Conservation (phyloP, 1,284 basidiomycete species). For the Austroboletus rostrupii region DNA sequence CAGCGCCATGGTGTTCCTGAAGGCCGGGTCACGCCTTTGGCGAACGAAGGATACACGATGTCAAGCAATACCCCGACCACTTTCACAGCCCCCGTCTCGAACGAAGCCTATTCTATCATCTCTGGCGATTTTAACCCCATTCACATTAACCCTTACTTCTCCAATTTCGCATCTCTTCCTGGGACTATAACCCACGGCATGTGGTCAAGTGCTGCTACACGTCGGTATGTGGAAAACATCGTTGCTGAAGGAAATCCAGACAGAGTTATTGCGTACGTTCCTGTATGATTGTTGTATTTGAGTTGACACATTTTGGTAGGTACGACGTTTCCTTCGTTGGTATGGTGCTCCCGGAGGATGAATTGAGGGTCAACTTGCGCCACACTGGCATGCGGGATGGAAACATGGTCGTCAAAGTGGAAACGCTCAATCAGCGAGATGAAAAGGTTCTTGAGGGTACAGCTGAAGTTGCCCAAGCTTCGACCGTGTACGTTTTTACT, state of each 20-base stretch:
- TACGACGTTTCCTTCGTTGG: slow-evolving; percentile 93
- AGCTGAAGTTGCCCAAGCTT: slow-evolving; percentile 89
- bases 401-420: slow-evolving; percentile 88
- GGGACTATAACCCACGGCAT: slow-evolving; percentile 98
- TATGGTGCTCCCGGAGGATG: slow-evolving; percentile 95
- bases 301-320: slow-evolving; percentile 36
- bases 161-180: slow-evolving; percentile 89
- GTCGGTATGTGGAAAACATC: slow-evolving; percentile 90
- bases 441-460: slow-evolving; percentile 92
- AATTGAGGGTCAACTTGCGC: slow-evolving; percentile 83
- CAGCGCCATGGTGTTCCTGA: slow-evolving; percentile 84
- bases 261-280: slow-evolving; percentile 77
- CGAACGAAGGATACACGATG: slow-evolving; percentile 84
- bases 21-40: slow-evolving; percentile 73
- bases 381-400: slow-evolving; percentile 91
- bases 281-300: slow-evolving; percentile 2
- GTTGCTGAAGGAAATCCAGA: slow-evolving; percentile 92
- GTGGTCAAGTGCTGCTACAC: slow-evolving; percentile 94
- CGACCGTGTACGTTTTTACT: slow-evolving; percentile 96
- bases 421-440: slow-evolving; percentile 81
- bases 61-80: slow-evolving; percentile 54
- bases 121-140: slow-evolving; percentile 99
- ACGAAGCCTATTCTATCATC: slow-evolving; percentile 92
- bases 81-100: slow-evolving; percentile 81
- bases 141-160: slow-evolving; percentile 98